Base-by-base conservation (phyloP, 257 asterid genomes). In the Solanum lignicaule region DNA sequence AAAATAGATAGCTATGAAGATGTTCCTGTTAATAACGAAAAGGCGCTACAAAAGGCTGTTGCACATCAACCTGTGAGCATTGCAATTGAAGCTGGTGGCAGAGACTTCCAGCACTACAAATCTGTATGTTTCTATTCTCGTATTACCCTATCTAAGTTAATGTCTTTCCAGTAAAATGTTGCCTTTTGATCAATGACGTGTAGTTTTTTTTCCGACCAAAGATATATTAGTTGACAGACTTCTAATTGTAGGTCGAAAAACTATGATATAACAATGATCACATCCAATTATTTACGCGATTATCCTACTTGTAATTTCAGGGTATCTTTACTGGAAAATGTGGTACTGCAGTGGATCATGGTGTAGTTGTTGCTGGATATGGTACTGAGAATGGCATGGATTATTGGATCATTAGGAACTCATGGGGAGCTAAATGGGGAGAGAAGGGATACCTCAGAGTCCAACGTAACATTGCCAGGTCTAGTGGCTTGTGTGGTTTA, bases 341-440 rank as follows among this genome's bases (percentile, higher is more conserved):
- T 58, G 93, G 95, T 3, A 29, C 87, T 16, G 81, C 79, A 6
- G 87, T 94, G 83, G 96, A 94, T 88, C 94, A 94, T 18, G 94
- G 95, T 36, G 94, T 94, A 73, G 89, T 83, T 73, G 92, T 72
- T 14, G 94, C 91, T 13, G 96, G 96, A 4, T 94, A 94, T 7
- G 96, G 94, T 23, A 87, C 74, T 2, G 93, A 89, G 36, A 78
- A 90, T 1, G 96, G 95, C 3, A 78, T 87, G 71, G 95, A 91
- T 23, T 93, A 93, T 85, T 93, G 96, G 96, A 91, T 92, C 4
- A 89, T 93, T 1, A 87, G 92, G 87, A 93, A 93, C 91, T 93
- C 96, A 0, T 93, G 96, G 94, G 95, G 94, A 1, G 20, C 91
- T 15, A 79, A 87, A 18, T 93, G 96, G 96, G 96, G 96, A 33